Conservation (phyloP, 2,329 filamentous ascomycete species). For the Cryphonectria japonica region DNA sequence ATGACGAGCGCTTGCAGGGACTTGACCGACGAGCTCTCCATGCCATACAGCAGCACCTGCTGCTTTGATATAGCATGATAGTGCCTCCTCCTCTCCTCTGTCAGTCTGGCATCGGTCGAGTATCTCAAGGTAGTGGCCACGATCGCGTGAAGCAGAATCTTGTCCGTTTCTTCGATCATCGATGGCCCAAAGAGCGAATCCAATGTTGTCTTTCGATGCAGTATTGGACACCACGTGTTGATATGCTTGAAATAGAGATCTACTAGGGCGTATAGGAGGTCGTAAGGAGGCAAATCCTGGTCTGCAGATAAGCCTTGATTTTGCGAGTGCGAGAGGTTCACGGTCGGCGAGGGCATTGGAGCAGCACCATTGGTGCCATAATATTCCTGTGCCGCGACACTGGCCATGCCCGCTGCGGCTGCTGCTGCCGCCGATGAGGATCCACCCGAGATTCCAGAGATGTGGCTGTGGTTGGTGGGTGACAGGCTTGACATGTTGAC, state of each 20-base stretch:
- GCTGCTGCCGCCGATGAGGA: slow-evolving; percentile 7
- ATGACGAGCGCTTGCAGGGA: slow-evolving; percentile 87
- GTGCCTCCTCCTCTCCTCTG: slow-evolving; percentile 70
- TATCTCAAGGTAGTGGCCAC: slow-evolving; percentile 87
- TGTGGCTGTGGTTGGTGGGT: slow-evolving; percentile 41
- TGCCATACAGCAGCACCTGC: slow-evolving; percentile 81
- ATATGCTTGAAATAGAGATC: slow-evolving; percentile 81
- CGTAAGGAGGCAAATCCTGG: slow-evolving; percentile 74
- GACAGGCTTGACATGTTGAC: slow-evolving; percentile 46
- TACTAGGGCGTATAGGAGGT: slow-evolving; percentile 72
- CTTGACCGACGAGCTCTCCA: slow-evolving; percentile 89
- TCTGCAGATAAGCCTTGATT: slow-evolving; percentile 50
- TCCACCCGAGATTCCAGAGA: slow-evolving; percentile 32
- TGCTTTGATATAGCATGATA: slow-evolving; percentile 85
- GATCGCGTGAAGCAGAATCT: slow-evolving; percentile 83
- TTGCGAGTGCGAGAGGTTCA: slow-evolving; percentile 55
- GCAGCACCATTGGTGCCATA: slow-evolving; percentile 44
- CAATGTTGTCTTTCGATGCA: slow-evolving; percentile 82
- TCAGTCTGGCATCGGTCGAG: slow-evolving; percentile 76
- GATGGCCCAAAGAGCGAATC: slow-evolving; percentile 80
- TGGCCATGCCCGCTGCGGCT: slow-evolving; percentile 38
- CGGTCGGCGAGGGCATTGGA: slow-evolving; percentile 61
- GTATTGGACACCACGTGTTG: slow-evolving; percentile 85
- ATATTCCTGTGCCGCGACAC: slow-evolving; percentile 53
- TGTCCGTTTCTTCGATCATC: slow-evolving; percentile 77